phyloP scores from a whole-genome alignment of 495 filamentous ascomycete species.

The Aspergillus nidulans region DNA sequence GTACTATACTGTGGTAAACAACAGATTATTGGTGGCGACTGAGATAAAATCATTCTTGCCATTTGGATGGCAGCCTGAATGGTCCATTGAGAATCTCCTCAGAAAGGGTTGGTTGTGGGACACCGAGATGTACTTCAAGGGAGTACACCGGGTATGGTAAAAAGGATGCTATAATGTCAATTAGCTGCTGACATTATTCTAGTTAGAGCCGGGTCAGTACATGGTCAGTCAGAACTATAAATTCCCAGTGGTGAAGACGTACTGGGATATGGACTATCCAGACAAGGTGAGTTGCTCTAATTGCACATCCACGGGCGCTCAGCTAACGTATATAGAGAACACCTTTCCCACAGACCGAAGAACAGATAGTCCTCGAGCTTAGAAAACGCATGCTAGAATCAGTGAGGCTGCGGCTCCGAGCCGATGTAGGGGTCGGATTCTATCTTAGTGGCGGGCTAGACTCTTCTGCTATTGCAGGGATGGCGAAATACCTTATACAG shows the following conservation, averaged over 20 bases:
- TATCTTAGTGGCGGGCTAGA: constrained; percentile 53
- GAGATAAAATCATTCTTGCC: constrained; percentile 46
- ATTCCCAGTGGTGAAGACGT: constrained; percentile 26
- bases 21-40: constrained; percentile 34
- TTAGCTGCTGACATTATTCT: constrained; percentile 23
- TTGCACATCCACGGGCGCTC: not conserved
- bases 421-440: constrained; percentile 50
- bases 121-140: constrained; percentile 41
- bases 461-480: constrained; percentile 48
- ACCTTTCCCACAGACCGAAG: constrained; percentile 22
- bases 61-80: constrained; percentile 44
- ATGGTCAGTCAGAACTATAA: constrained; percentile 20
- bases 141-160: constrained; percentile 28
- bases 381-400: constrained; percentile 41
- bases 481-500: constrained; percentile 43
- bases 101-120: constrained; percentile 35
- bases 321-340: constrained; percentile 13
- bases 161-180: constrained; percentile 9
- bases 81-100: constrained; percentile 41
- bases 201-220: constrained; percentile 21
- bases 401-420: constrained; percentile 43
- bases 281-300: constrained; percentile 33
- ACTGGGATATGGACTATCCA: constrained; percentile 47
- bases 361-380: constrained; percentile 44
- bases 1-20: constrained; percentile 38